phyloP scores from a whole-genome alignment of 2,329 filamentous ascomycete genomes.

The Tolypocladium guangdongense region DNA sequence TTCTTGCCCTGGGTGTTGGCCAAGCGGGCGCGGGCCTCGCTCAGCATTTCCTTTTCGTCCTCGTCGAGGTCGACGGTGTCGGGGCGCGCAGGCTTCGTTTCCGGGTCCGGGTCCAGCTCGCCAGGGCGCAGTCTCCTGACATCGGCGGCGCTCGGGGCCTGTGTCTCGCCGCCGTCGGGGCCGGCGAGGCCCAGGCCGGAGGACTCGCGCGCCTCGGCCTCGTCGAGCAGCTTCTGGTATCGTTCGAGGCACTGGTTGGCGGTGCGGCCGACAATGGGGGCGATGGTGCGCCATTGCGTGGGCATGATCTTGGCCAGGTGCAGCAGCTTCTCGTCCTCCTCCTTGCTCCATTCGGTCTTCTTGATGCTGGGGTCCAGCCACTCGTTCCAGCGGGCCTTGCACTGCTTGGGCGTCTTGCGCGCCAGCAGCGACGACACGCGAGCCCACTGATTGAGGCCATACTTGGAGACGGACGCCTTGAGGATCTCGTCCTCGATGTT shows the following conservation, averaged over 20 bases:
- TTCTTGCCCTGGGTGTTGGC: constrained; percentile 99
- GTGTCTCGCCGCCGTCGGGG: constrained; percentile 74
- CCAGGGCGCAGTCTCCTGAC: constrained; percentile 80
- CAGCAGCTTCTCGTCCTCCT: constrained; percentile 94
- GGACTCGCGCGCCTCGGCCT: constrained; percentile 83
- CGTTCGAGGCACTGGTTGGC: constrained; percentile 95
- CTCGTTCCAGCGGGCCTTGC: constrained; percentile 96
- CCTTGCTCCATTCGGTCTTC: constrained; percentile 98
- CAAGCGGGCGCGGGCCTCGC: constrained; percentile 87
- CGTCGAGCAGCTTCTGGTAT: constrained; percentile 92
- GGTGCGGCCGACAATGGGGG: constrained; percentile 89
- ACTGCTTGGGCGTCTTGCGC: constrained; percentile 97
- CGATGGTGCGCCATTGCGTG: constrained; percentile 97
- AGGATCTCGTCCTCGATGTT: constrained; percentile 91
- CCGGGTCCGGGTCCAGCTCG: constrained; percentile 93
- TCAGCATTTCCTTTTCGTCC: constrained; percentile 99
- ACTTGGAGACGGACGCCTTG: constrained; percentile 89
- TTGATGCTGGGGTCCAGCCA: constrained; percentile 97
- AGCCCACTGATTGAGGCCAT: constrained; percentile 95
- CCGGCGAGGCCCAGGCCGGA: constrained; percentile 76
- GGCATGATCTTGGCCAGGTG: constrained; percentile 98
- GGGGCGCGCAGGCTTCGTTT: constrained; percentile 88
- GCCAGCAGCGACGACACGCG: constrained; percentile 94
- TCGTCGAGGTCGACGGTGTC: constrained; percentile 98
- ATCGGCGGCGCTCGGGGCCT: constrained; percentile 85